Base-by-base conservation (phyloP, 495 filamentous ascomycete genomes). In the Hypoxylon trugodes region DNA sequence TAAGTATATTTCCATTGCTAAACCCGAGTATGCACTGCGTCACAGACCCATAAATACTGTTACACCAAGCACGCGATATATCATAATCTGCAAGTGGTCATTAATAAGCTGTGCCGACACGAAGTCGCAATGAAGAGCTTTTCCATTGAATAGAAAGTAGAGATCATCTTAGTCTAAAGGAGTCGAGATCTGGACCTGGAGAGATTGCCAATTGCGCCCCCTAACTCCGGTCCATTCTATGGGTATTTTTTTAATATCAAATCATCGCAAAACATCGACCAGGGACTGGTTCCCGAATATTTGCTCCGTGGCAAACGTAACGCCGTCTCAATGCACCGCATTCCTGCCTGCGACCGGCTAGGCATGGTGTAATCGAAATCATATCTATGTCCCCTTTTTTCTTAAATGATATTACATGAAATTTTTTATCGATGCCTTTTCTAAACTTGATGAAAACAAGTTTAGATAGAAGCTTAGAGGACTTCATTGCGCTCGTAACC, bases 401-500 rank as follows among this genome's bases (percentile, higher is more conserved):
- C 9, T 0, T 32, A 42, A 43, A 40, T n/a, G 21, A 37, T 48
- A 19, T 30, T 54, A 22, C 21, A 40, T 45, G 28, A 19, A 54
- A 59, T 15, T n/a, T n/a, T n/a, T n/a, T n/a, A n/a, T n/a, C n/a
- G n/a, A n/a, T n/a, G n/a, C n/a, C n/a, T n/a, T n/a, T n/a, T n/a
- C n/a, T n/a, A n/a, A n/a, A n/a, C n/a, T n/a, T n/a, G n/a, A n/a
- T n/a, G n/a, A n/a, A n/a, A 28, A 16, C 2, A 19, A 6, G 10
- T 36, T 84, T 79, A 89, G 55, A n/a, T 21, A 16, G 1, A 19
- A 6, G 10, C 30, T 84, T 79, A 89, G 55, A 94, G 84, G 15
- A 97, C 86, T 19, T 98, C 96, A 1, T 86, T 73, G 15, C 95
- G 77, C 69, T 97, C 92, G 86, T 90, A 98, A 4, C 95, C 95